A percentile compares a stretch with the other conserved stretches of the same genome.
phyloP scores from a whole-genome alignment of 371 early-diverging fungal genomes.

The Paraphysoderma sedebokerense region DNA sequence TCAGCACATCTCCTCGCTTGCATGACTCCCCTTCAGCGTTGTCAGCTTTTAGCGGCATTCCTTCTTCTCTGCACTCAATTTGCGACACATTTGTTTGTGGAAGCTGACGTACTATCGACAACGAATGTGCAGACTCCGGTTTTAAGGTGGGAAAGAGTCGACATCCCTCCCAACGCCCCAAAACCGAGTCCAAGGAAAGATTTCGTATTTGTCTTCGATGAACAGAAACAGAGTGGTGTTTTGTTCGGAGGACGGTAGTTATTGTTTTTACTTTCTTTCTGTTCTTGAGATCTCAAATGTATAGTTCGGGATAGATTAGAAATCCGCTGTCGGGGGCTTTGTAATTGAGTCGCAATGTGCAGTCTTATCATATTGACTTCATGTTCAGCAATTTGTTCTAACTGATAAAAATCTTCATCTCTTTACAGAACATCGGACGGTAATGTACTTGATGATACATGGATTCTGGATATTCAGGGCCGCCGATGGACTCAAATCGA shows the following conservation, averaged over 20 bases:
- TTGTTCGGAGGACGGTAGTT: constrained; percentile 1
- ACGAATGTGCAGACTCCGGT: too few species aligned
- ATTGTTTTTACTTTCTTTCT: neutral
- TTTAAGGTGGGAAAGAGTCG: neutral
- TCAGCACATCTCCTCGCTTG: too few species aligned
- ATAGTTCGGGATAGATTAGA: too few species aligned
- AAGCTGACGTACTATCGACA: too few species aligned
- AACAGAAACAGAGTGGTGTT: neutral
- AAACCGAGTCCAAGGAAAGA: neutral
- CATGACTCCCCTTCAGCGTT: too few species aligned
- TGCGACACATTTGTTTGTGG: too few species aligned
- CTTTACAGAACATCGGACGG: neutral
- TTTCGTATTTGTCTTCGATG: neutral
- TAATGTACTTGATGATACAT: neutral
- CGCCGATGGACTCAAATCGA: neutral
- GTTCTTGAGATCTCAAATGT: too few species aligned
- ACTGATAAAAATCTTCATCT: neutral
- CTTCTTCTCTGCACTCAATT: too few species aligned
- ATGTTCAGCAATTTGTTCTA: neutral
- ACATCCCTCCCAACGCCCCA: neutral
- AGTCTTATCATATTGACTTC: too few species aligned
- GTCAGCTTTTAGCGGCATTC: too few species aligned
- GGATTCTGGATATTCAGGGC: neutral
- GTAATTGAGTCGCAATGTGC: too few species aligned
- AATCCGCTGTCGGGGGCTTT: too few species aligned